These are phyloP conservation scores for Wickerhamomyces pijperi DNA, from an alignment of 805 yeast genomes.

Conservation along the genomic window DNA sequence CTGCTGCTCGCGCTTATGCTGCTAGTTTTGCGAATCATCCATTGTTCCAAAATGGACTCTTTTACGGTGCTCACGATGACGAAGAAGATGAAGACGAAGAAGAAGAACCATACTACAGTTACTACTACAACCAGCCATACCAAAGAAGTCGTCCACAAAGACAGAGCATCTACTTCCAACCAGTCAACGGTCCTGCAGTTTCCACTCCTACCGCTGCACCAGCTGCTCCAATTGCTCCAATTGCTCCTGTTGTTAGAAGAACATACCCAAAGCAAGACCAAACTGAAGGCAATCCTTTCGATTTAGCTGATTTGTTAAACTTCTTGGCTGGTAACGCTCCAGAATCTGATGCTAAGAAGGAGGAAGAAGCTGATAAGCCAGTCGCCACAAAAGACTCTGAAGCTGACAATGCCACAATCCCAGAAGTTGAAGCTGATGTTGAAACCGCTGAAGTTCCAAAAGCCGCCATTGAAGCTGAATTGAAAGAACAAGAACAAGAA, in stretches of 20 bases:
- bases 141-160: constrained; percentile 3
- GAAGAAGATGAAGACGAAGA: constrained; percentile 11
- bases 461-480: neutral
- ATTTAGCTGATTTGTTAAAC: neutral
- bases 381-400: too few relatives aligned
- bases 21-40: neutral
- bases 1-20: neutral
- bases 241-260: neutral
- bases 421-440: neutral
- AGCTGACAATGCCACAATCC: constrained; percentile 6
- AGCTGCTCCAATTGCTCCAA: too few relatives aligned
- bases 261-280: neutral
- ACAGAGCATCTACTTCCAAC: constrained; percentile 4
- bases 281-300: neutral
- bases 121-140: constrained; percentile 6
- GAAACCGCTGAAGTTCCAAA: neutral
- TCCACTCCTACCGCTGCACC: too few relatives aligned
- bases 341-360: neutral
- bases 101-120: too few relatives aligned
- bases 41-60: neutral
- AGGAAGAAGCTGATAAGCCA: neutral
- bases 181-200: constrained; percentile 5
- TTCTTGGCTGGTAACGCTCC: neutral
- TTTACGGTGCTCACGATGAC: constrained; percentile 10
- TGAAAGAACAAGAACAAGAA: constrained; percentile 1